Conservation (phyloP, 768 basidiomycete species). For the Termitomyces sp. region DNA sequence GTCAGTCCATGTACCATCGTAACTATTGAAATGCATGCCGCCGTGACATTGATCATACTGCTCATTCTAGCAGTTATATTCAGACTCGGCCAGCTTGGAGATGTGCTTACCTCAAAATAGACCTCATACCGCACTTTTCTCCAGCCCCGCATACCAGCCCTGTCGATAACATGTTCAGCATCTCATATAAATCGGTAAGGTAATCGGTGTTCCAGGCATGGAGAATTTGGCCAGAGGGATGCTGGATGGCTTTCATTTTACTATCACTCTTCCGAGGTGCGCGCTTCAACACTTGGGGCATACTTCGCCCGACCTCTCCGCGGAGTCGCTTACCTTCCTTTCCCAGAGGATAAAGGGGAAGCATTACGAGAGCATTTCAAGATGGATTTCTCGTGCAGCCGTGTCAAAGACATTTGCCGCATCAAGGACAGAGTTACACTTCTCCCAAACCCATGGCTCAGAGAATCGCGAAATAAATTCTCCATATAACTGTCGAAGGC, state of each 20-base stretch:
- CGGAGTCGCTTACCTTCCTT: background rate
- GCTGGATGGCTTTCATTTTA: background rate
- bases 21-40: background rate
- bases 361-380: background rate
- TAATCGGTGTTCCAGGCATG: background rate
- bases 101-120: background rate
- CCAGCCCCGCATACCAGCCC: background rate
- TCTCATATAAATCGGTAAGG: background rate
- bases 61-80: background rate
- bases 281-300: background rate
- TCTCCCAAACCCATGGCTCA: background rate
- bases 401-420: background rate
- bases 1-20: background rate
- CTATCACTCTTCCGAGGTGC: background rate
- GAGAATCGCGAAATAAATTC: background rate
- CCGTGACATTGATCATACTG: background rate
- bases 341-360: background rate
- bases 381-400: background rate
- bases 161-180: background rate
- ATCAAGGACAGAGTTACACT: background rate
- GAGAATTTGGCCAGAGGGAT: background rate
- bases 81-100: background rate
- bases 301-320: background rate
- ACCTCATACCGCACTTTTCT: background rate
- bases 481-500: background rate